phyloP scores from a whole-genome alignment of 2,329 filamentous ascomycete genomes.

The Graphilbum sp. region DNA sequence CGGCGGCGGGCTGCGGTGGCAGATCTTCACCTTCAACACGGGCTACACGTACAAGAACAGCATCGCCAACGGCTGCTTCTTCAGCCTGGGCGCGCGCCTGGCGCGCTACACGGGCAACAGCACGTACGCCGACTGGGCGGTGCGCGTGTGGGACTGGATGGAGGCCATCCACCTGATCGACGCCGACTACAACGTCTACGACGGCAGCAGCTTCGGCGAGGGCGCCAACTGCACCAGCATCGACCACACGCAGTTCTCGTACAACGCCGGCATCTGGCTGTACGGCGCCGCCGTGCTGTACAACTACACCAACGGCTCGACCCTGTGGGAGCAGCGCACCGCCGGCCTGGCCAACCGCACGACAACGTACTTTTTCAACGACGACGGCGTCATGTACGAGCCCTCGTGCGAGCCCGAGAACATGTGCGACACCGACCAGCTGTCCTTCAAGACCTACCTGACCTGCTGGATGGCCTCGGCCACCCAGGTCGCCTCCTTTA shows the following conservation, averaged over 20 bases:
- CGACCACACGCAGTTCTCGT: constrained; percentile 3
- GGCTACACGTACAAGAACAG: constrained; percentile 47
- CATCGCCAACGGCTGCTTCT: constrained; percentile 24
- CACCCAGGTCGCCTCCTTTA: constrained; percentile 46
- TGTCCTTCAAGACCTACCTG: constrained; percentile 47
- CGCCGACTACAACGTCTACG: constrained; percentile 39
- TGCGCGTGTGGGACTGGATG: constrained; percentile 35
- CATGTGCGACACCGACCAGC: constrained; percentile 43
- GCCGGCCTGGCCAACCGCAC: constrained; percentile 36
- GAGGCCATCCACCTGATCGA: constrained; percentile 27
- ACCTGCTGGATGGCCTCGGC: constrained; percentile 43
- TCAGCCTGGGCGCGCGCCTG: constrained; percentile 33
- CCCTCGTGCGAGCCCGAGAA: constrained; percentile 45
- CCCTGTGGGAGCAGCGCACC: constrained; percentile 38
- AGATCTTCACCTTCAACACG: constrained; percentile 43
- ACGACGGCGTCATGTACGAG: constrained; percentile 44
- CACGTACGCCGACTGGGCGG: constrained; percentile 36
- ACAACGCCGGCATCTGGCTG: constrained; percentile 3
- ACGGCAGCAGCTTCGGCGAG: constrained; percentile 21
- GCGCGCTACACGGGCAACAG: constrained; percentile 38
- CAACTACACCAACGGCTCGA: constrained; percentile 9
- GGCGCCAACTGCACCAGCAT: background rate
- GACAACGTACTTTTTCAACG: constrained; percentile 34
- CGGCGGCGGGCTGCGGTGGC: constrained; percentile 42
- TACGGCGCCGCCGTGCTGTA: constrained; percentile 7